phyloP scores from a whole-genome alignment of 768 basidiomycete species.

The Suillus occidentalis region DNA sequence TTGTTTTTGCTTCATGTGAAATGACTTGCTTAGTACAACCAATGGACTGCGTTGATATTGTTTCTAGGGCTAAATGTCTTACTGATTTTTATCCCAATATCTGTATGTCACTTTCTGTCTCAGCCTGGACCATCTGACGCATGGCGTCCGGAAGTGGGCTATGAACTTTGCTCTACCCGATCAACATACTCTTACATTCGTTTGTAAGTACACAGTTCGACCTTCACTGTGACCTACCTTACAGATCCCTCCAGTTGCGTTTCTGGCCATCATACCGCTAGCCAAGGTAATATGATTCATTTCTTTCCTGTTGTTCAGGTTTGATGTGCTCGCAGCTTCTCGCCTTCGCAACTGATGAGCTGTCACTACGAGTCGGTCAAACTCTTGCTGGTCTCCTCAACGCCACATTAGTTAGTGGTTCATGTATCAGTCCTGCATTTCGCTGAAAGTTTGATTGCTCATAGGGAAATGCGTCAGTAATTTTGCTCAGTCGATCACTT shows the following conservation, averaged over 20 bases:
- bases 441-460: background rate
- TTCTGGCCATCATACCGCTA: slow-evolving; percentile 83
- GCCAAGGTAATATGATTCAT: slow-evolving; percentile 54
- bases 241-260: slow-evolving; percentile 51
- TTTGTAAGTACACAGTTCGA: slow-evolving; percentile 49
- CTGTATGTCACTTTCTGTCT: slow-evolving; percentile 40
- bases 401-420: slow-evolving; percentile 68
- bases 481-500: background rate
- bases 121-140: background rate
- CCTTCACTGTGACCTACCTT: background rate
- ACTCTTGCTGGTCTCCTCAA: slow-evolving; percentile 83
- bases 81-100: slow-evolving; percentile 69
- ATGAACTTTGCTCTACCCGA: slow-evolving; percentile 58
- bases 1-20: slow-evolving; percentile 58
- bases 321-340: slow-evolving; percentile 48
- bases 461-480: slow-evolving; percentile 33
- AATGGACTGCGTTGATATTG: slow-evolving; percentile 8
- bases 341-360: slow-evolving; percentile 83
- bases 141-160: slow-evolving; percentile 54
- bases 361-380: slow-evolving; percentile 82
- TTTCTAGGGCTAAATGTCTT: slow-evolving; percentile 64
- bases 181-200: slow-evolving; percentile 66
- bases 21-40: slow-evolving; percentile 13
- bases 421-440: background rate
- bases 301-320: background rate